Evolutionary conservation across 2,329 filamentous ascomycete species (phyloP).

Genomic region (Neopestalotiopsis sp.): DNA sequence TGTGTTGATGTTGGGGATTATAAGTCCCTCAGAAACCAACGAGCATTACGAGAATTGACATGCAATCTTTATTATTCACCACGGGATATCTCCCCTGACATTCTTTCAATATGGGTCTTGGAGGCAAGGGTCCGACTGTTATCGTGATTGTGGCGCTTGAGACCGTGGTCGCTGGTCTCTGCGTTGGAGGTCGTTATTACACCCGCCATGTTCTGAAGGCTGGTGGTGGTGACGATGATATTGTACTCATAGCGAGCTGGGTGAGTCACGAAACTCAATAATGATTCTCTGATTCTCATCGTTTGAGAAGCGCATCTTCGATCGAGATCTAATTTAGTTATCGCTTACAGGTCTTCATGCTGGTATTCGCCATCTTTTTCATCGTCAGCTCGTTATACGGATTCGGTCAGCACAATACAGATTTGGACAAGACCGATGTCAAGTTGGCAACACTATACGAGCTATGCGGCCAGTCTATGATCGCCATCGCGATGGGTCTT

Average conservation of each 20-base stretch:
- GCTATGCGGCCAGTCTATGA: constrained; percentile 19
- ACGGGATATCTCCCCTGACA: not conserved
- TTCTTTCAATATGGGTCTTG: not conserved
- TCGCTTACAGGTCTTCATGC: constrained; percentile 6
- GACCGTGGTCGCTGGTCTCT: not conserved
- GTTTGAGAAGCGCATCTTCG: not conserved
- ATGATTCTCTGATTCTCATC: too few relatives aligned
- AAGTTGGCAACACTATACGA: constrained; percentile 22
- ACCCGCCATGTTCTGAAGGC: not conserved
- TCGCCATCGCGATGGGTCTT: constrained; percentile 23
- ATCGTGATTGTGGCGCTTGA: not conserved
- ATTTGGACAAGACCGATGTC: constrained; percentile 20
- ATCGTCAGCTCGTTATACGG: constrained; percentile 21
- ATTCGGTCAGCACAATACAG: constrained; percentile 23
- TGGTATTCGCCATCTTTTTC: constrained; percentile 15
- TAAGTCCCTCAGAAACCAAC: not conserved
- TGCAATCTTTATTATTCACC: not conserved
- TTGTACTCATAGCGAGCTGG: not conserved
- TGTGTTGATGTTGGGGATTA: not conserved
- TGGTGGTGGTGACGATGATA: not conserved
- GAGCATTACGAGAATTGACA: not conserved
- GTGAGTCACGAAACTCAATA: not conserved
- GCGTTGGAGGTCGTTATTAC: not conserved
- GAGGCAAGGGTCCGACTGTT: not conserved
- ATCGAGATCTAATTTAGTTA: not conserved